These are phyloP conservation scores for Colletotrichum destructivum DNA, from an alignment of 2,329 filamentous ascomycete genomes.

Conservation along the genomic window DNA sequence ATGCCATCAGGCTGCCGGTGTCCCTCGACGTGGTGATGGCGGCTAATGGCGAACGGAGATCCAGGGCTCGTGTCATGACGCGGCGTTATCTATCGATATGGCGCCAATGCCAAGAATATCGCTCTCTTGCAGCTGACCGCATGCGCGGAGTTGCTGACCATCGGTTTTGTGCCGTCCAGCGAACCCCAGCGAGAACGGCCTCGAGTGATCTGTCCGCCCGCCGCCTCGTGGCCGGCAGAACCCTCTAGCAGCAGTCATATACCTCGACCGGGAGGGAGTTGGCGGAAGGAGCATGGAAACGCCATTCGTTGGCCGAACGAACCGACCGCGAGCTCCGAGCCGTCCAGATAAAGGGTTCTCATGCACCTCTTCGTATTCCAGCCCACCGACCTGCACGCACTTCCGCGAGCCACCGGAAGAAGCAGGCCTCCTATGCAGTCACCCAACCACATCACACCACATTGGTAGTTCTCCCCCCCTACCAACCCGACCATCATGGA, in stretches of 20 bases:
- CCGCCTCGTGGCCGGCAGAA: background rate
- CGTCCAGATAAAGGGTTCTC: background rate
- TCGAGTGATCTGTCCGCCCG: background rate
- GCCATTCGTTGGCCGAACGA: background rate
- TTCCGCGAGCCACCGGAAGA: background rate
- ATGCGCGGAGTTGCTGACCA: background rate
- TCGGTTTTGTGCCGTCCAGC: background rate
- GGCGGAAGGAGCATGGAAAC: background rate
- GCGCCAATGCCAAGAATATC: slow-evolving; percentile 5
- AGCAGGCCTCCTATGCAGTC: background rate
- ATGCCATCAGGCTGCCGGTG: background rate
- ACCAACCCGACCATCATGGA: too few relatives aligned
- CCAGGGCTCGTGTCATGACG: background rate
- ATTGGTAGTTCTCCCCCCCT: too few relatives aligned
- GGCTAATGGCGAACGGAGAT: background rate
- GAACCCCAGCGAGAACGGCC: background rate
- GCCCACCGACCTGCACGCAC: slow-evolving; percentile 6
- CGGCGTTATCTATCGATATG: background rate
- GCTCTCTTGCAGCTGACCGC: slow-evolving; percentile 21
- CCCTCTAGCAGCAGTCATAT: background rate
- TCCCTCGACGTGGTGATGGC: background rate
- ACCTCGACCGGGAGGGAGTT: too few relatives aligned
- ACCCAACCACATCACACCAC: too few relatives aligned
- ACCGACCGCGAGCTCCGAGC: background rate
- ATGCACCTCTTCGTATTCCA: slow-evolving; percentile 22